These are phyloP conservation scores for Aspergillus sp. DNA, from an alignment of 2,329 filamentous ascomycete genomes.

Conservation along the genomic window DNA sequence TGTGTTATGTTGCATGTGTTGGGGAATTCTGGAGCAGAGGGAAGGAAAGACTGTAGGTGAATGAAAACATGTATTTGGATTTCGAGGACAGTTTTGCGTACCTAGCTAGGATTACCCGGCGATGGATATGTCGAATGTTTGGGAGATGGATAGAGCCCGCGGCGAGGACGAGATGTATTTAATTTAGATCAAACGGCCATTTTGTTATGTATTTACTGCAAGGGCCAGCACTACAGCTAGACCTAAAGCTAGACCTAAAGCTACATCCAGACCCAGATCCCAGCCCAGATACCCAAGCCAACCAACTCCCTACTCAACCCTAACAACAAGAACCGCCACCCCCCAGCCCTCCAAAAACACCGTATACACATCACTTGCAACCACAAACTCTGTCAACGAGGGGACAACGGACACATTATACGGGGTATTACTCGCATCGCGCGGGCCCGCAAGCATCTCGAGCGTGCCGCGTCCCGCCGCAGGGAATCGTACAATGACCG, in stretches of 20 bases:
- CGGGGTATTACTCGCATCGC: conserved; percentile 27
- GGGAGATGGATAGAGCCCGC: too few species aligned
- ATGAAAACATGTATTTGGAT: neutral
- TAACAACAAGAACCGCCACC: conserved; percentile 30
- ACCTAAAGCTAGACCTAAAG: neutral
- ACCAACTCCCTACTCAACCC: too few species aligned
- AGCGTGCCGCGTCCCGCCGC: conserved; percentile 27
- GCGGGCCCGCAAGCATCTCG: conserved; percentile 30
- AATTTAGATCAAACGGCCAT: too few species aligned
- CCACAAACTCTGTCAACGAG: conserved; percentile 15
- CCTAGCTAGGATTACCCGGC: too few species aligned
- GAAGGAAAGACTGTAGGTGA: too few species aligned
- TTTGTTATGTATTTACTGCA: too few species aligned
- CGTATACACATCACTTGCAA: conserved; percentile 23
- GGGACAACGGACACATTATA: conserved; percentile 26
- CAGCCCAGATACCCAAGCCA: conserved; percentile 12
- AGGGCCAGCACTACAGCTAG: too few species aligned
- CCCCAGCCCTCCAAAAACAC: conserved; percentile 32
- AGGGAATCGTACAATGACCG: conserved; percentile 33
- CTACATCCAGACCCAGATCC: neutral
- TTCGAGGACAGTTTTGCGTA: too few species aligned
- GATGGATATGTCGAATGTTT: too few species aligned
- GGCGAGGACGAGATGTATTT: too few species aligned
- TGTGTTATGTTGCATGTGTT: neutral
- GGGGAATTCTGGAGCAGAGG: too few species aligned